Evolutionary conservation across 73 alveolate species (phyloP), one percentile per base, ranked within the genome.

Genomic region (Stentor roeselii): DNA sequence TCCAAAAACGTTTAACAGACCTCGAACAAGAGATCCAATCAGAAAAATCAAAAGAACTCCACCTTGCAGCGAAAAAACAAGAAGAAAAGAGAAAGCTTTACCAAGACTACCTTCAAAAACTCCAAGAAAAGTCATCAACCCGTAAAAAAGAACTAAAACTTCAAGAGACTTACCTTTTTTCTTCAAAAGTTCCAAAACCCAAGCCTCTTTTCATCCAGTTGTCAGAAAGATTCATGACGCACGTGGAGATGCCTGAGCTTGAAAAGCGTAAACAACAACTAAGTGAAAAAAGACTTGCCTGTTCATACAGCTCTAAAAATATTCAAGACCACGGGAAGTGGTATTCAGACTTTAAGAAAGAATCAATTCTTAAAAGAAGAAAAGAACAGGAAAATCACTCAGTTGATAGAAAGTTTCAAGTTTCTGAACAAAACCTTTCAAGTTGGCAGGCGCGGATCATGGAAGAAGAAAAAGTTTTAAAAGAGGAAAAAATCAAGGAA

Each of bases 241-340:
- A 84, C 32, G 41, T 84, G n/a, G 35, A 30, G 21, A 76, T 84
- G 90, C 90, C 90, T 0, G 90, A 84, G 37, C 42, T 84, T 40
- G 90, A 84, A 59, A 84, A 84, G 60, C 75, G 85, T 39, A 84
- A 84, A 78, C 41, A 30, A 32, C 74, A 77, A 40, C 78, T 84
- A 60, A 14, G 74, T 3, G 41, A 36, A 84, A 84, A 60, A 76
- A 76, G 84, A 39, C 21, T 67, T 36, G 27, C 34, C 27, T 39
- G 1, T 3, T 50, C 67, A 21, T 11, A 50, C 15, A 30, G 36
- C 59, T 30, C 27, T 15, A 59, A 58, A 21, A 67, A 82, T 30
- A 39, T 82, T 3, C 3, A 4, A n/a, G 87, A 82, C 15, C 39
- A 27, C 32, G 50, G 15, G 3, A 30, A 59, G 3, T 41, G 75